phyloP scores from a whole-genome alignment of 257 asterid genomes.

The Eucommia ulmoides region DNA sequence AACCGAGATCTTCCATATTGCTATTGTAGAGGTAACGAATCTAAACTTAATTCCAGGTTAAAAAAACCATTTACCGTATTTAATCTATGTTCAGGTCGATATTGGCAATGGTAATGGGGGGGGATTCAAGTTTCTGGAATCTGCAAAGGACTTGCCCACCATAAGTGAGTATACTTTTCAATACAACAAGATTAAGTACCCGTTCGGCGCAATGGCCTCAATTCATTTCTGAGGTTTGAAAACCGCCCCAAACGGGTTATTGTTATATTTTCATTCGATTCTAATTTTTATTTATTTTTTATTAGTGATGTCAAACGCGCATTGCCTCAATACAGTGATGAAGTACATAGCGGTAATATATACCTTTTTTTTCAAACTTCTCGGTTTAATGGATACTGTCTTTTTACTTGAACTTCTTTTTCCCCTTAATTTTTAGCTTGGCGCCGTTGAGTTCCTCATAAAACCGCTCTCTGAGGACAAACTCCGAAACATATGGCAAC shows the following conservation, averaged over 20 bases:
- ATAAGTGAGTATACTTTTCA: conserved; percentile 23
- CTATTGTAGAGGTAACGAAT: conserved; percentile 32
- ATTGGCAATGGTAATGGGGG: conserved; percentile 18
- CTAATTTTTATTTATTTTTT: neutral
- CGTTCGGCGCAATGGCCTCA: neutral
- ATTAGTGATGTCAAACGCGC: conserved; percentile 32
- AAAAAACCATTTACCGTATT: conserved; percentile 13
- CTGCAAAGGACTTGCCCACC: conserved; percentile 27
- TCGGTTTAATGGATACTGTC: neutral
- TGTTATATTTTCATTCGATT: neutral
- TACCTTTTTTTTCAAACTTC: neutral
- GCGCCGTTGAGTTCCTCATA: conserved; percentile 48
- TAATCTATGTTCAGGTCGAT: too few relatives aligned
- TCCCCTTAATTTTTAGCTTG: conserved; percentile 22
- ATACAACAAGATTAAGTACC: neutral
- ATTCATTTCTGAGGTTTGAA: neutral
- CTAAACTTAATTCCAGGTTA: neutral
- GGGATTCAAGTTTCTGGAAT: conserved; percentile 26
- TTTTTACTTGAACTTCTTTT: neutral
- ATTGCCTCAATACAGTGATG: conserved; percentile 37
- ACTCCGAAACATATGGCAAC: conserved; percentile 40
- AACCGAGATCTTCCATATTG: conserved; percentile 34
- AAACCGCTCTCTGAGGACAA: conserved; percentile 40
- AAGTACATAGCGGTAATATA: conserved; percentile 41
- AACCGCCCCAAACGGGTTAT: neutral